phyloP scores from a whole-genome alignment of 2,329 filamentous ascomycete genomes.

The Fusarium sp. region DNA sequence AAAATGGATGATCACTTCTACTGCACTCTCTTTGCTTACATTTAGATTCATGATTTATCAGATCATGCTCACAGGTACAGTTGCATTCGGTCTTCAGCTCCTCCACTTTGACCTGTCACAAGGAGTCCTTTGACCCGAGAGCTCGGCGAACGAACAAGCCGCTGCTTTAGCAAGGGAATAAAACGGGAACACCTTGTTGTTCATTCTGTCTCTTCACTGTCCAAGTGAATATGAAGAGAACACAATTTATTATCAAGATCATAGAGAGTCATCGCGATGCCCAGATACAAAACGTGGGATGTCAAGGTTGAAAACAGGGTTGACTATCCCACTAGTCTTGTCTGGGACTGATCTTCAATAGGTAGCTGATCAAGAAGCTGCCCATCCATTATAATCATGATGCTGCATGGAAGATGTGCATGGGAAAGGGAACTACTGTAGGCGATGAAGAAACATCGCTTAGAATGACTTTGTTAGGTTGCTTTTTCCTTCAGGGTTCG shows the following conservation, averaged over 20 bases:
- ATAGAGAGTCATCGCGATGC: neutral
- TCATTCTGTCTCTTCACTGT: neutral
- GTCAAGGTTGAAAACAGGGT: constrained; percentile 5
- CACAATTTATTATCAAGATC: neutral
- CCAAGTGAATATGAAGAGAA: neutral
- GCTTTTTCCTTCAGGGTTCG: constrained; percentile 6
- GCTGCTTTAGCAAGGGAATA: constrained; percentile 3
- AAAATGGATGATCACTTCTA: neutral
- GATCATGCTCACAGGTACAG: constrained; percentile 5
- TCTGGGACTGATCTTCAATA: constrained; percentile 32
- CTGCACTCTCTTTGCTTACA: neutral
- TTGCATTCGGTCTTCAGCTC: neutral
- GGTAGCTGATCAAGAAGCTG: constrained; percentile 12
- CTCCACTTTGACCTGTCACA: constrained; percentile 13
- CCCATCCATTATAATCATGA: constrained; percentile 8
- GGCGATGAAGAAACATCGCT: constrained; percentile 3
- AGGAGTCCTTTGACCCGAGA: constrained; percentile 4
- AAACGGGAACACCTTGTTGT: neutral
- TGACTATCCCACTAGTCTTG: constrained; percentile 3
- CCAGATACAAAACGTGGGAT: constrained; percentile 5
- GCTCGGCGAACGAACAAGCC: neutral
- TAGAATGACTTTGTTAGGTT: constrained; percentile 7
- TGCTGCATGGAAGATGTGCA: constrained; percentile 11
- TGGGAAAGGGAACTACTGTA: constrained; percentile 10
- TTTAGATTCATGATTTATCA: constrained; percentile 9